These are phyloP conservation scores for Calonectria crousiana DNA, from an alignment of 2,329 filamentous ascomycete genomes.

Conservation along the genomic window DNA sequence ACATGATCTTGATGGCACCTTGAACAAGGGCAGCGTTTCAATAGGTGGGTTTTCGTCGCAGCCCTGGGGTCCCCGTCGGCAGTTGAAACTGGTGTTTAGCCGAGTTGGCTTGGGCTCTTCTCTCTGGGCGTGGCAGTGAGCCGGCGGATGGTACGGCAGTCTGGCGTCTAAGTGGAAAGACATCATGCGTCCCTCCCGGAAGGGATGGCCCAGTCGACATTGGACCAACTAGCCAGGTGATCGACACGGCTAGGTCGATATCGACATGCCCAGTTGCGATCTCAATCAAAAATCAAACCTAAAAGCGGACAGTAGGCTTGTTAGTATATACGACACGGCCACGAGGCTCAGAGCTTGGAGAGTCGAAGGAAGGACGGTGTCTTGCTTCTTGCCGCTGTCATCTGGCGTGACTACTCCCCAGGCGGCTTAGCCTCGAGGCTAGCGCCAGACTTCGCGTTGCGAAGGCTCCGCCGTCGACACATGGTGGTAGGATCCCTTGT, in stretches of 20 bases:
- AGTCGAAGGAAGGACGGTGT: background rate
- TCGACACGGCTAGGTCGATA: background rate
- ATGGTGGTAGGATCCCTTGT: background rate
- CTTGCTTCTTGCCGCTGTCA: conserved; percentile 9
- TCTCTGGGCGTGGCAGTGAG: background rate
- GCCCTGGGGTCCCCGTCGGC: background rate
- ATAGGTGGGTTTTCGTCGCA: background rate
- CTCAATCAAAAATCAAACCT: background rate
- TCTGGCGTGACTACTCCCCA: conserved; percentile 1
- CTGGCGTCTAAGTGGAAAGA: background rate
- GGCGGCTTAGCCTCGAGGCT: background rate
- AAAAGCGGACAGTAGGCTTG: background rate
- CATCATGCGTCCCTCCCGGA: background rate
- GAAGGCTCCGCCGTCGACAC: background rate
- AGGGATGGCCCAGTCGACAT: background rate
- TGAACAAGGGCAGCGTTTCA: conserved; percentile 1
- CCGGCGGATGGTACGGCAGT: background rate
- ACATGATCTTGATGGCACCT: background rate
- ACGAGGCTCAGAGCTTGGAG: background rate
- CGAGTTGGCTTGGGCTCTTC: background rate
- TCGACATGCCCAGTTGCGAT: background rate
- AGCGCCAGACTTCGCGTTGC: background rate
- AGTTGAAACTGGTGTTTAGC: background rate
- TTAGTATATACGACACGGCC: background rate
- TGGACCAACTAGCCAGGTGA: background rate